Conservation (phyloP, 306 rosid species). For the Cucumis cinereus region DNA sequence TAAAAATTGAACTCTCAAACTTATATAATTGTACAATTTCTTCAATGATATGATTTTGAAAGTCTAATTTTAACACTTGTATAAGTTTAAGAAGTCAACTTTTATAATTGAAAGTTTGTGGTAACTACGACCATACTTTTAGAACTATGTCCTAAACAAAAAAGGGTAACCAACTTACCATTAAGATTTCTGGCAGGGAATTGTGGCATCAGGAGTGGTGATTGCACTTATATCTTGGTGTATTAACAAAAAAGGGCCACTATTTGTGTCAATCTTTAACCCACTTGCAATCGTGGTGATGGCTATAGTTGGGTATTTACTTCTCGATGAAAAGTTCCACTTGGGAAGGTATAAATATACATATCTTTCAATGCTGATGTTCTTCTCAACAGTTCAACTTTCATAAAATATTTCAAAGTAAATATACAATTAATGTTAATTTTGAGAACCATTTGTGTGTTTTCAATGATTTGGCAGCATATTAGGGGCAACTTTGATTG, state of each 20-base stretch:
- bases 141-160: no score
- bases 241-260: conserved; percentile 8
- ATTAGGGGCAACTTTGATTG: conserved; percentile 8
- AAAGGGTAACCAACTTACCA: no score
- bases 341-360: conserved; percentile 9
- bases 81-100: no score
- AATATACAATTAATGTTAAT: no score
- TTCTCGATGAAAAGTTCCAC: conserved; percentile 7
- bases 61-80: no score
- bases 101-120: no score
- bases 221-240: conserved; percentile 9
- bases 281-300: conserved; percentile 2
- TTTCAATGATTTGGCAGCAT: conserved; percentile 31
- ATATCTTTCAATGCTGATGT: no score
- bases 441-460: background rate
- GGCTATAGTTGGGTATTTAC: conserved; percentile 4
- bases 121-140: no score
- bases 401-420: background rate
- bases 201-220: conserved; percentile 2
- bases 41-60: no score
- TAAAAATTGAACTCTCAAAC: no score
- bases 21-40: no score
- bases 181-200: conserved; percentile 12
- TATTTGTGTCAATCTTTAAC: conserved; percentile 11
- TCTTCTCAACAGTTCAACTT: background rate